Evolutionary conservation across 257 asterid species (phyloP), one percentile per base, ranked within the genome.

Genomic region (Rubia yunnanensis): DNA sequence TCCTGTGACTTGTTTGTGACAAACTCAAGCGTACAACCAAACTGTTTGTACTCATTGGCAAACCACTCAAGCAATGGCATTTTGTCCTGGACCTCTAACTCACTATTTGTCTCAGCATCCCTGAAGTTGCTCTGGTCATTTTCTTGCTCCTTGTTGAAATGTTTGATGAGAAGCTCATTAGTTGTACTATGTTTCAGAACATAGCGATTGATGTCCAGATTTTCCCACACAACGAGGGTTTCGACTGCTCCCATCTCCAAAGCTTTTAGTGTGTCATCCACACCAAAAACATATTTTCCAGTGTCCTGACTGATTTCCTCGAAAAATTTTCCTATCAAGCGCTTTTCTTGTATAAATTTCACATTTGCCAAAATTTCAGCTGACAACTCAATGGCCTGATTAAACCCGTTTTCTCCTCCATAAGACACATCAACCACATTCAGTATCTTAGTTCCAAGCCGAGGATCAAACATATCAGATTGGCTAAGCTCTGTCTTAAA

Each of bases 221-320:
- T 80, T 67, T 80, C 84, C 84, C 82, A 76, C 69, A 80, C 82
- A 10, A 80, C 39, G 7, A 79, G 77, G 14, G 79, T 79, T 64
- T 79, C 84, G 41, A 80, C 84, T 18, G 82, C 84, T 71, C 84
- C 82, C 84, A 80, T 73, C 64, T 80, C 84, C 60, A 80, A 64
- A 27, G 70, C 82, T 62, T 80, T 80, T 32, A 80, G 72, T 7
- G 84, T 76, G 72, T 76, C 84, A 60, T 80, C 84, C 60, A 80
- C 84, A 18, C 82, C 84, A 31, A 80, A 80, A 3, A 76, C 84
- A 61, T 80, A 80, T 22, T 76, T 80, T 1, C 84, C 82, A 38
- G 81, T 80, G 46, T 80, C 84, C 65, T 76, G 84, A 68, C 84
- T 76, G 66, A 80, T 80, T 62, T 80, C 84, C 76, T 80, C 84